Base-by-base conservation (phyloP, 2,329 filamentous ascomycete genomes). In the Colletotrichum euphorbiae region DNA sequence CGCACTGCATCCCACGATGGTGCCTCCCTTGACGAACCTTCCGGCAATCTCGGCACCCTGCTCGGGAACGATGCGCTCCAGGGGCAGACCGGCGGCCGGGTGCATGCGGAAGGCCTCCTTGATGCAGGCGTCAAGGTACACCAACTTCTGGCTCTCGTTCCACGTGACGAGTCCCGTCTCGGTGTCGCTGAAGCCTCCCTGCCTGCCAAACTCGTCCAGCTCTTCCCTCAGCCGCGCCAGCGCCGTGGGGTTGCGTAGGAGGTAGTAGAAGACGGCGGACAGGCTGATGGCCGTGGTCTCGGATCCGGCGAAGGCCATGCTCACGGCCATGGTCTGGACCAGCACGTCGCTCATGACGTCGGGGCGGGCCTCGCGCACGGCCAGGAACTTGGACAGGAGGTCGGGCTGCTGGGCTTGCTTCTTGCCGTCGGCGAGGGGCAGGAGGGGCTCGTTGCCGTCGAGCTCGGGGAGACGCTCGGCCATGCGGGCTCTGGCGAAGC, bases 261-360 rank as follows among this genome's bases (percentile, higher is more conserved):
- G 79, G 76, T 89, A 90, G 78, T 94, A 94, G 74, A 95, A 92
- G 0, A 94, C 86, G 6, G 89, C 85, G 6, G 87, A 87, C 0
- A 94, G 83, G 6, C 87, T 89, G 74, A 94, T 94, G 43, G 91
- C 92, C 0, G 92, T 95, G 0, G 92, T 95, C 77, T 96, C 93
- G 2, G 88, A 91, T 3, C 92, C 92, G 0, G 93, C 93, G 72
- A 91, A 88, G 0, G 86, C 86, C 90, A 92, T 92, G 66, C 84
- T 89, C n/a, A 90, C 87, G 56, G 89, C 90, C 80, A 91, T 90
- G 6, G 90, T 90, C 71, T 91, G 87, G 11, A 93, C 90, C 8
- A 91, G 83, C 3, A 83, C 84, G 73, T 93, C 89, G 24, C 84
- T 89, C 89, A 93, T 92, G 78, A 93, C 91, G 2, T 90, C 87